A percentile compares a stretch with the other conserved stretches of the same genome.
phyloP scores from a whole-genome alignment of 352 stramenopile species.

The Phytophthora ohioensis region DNA sequence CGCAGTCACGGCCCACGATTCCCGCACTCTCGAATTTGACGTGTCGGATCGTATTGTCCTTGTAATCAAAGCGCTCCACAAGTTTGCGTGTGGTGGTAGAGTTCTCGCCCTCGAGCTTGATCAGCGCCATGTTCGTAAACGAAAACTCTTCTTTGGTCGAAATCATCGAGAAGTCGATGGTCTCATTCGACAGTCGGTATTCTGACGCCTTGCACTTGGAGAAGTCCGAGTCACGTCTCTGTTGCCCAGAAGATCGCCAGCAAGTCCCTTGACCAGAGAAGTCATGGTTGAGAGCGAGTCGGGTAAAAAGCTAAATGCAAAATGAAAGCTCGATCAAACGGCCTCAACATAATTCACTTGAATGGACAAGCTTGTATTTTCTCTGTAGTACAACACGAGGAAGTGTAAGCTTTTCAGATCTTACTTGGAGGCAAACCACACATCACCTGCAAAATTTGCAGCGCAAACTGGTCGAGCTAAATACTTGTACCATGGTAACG shows the following conservation, averaged over 20 bases:
- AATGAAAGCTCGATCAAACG: too few species aligned
- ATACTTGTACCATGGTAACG: too few species aligned
- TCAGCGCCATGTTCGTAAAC: slow-evolving; percentile 70
- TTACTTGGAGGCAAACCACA: too few species aligned
- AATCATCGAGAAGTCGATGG: slow-evolving; percentile 61
- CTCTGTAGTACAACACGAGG: too few species aligned
- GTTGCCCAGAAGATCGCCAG: slow-evolving; percentile 55
- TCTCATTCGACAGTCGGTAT: slow-evolving; percentile 61
- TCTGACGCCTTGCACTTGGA: slow-evolving; percentile 46
- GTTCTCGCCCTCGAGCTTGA: slow-evolving; percentile 47
- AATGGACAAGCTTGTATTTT: too few species aligned
- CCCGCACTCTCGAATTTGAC: slow-evolving; percentile 62
- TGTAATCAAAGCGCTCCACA: slow-evolving; percentile 54
- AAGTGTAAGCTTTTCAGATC: too few species aligned
- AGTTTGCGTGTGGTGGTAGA: slow-evolving; percentile 63
- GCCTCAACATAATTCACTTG: too few species aligned
- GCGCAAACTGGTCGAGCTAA: too few species aligned
- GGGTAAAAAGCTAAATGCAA: too few species aligned
- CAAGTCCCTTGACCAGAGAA: slow-evolving; percentile 59
- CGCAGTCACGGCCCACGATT: slow-evolving; percentile 60
- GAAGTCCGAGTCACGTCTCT: slow-evolving; percentile 63
- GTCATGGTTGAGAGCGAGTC: slow-evolving; percentile 14
- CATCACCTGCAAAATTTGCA: too few species aligned
- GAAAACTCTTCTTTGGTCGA: slow-evolving; percentile 69
- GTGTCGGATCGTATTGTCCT: slow-evolving; percentile 33